phyloP scores from a whole-genome alignment of 129 eudicot genomes.

The Flaveria sonorensis region DNA sequence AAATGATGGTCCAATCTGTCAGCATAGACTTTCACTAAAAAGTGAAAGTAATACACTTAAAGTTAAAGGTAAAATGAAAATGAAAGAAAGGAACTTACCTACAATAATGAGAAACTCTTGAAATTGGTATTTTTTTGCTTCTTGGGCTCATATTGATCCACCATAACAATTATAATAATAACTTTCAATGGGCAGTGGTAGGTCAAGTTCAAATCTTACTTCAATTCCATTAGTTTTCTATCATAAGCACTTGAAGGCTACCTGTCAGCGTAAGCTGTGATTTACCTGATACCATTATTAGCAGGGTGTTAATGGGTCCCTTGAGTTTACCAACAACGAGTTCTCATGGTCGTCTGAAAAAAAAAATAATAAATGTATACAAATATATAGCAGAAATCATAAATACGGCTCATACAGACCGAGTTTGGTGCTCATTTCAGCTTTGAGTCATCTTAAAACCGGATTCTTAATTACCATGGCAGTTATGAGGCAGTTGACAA shows the following conservation, averaged over 20 bases:
- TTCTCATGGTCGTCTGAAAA: too few relatives aligned
- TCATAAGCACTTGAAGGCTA: too few relatives aligned
- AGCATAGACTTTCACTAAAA: constrained; percentile 31
- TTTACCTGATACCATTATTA: too few relatives aligned
- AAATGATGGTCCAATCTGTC: constrained; percentile 27
- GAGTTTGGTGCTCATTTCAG: not conserved
- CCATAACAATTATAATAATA: not conserved
- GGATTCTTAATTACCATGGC: not conserved
- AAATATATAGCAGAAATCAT: not conserved
- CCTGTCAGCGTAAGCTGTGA: too few relatives aligned
- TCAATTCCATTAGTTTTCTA: too few relatives aligned
- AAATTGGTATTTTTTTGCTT: constrained; percentile 5
- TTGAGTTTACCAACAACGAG: too few relatives aligned
- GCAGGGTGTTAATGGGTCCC: too few relatives aligned
- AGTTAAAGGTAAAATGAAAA: constrained; percentile 33
- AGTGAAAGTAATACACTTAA: constrained; percentile 35
- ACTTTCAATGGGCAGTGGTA: too few relatives aligned
- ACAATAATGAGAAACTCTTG: not conserved
- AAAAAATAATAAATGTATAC: too few relatives aligned
- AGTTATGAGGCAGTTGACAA: not conserved
- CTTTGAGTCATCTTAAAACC: constrained; percentile 11
- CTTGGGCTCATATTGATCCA: constrained; percentile 11
- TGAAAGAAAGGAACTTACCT: constrained; percentile 37
- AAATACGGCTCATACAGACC: not conserved
- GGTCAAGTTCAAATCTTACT: too few relatives aligned